Percentiles rank a stretch among this genome's conserved stretches.
These are phyloP conservation scores for Blastobotrys buckinghamii DNA, from an alignment of 1,139 yeast genomes.

Conservation along the genomic window DNA sequence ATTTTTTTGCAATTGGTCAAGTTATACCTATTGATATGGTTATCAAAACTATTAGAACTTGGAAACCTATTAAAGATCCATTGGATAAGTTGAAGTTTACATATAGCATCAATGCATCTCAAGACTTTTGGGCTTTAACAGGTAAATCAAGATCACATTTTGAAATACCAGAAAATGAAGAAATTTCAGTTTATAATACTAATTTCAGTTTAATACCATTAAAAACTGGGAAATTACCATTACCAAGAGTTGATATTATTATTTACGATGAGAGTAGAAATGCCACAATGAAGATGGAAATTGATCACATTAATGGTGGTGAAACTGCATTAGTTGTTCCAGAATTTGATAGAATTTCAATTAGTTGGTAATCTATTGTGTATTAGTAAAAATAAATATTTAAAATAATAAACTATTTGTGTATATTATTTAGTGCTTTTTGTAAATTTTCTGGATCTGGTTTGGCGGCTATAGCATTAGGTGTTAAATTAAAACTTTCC, in stretches of 20 bases:
- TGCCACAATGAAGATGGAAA: slow-evolving; percentile 45
- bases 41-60: slow-evolving; percentile 43
- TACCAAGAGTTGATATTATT: slow-evolving; percentile 59
- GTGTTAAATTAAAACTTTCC: slow-evolving; percentile 43
- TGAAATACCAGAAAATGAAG: slow-evolving; percentile 13
- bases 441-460: slow-evolving; percentile 66
- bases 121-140: slow-evolving; percentile 62
- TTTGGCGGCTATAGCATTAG: slow-evolving; percentile 59
- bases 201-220: slow-evolving; percentile 61
- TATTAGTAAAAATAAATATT: not conserved
- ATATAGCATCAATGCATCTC: slow-evolving; percentile 36
- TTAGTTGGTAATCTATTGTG: slow-evolving; percentile 41
- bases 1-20: slow-evolving; percentile 55
- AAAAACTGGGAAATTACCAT: slow-evolving; percentile 61
- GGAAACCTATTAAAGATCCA: slow-evolving; percentile 32
- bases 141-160: slow-evolving; percentile 54
- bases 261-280: slow-evolving; percentile 23
- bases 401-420: not conserved
- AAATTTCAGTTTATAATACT: slow-evolving; percentile 25
- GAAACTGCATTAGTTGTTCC: slow-evolving; percentile 72
- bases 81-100: slow-evolving; percentile 24
- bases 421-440: slow-evolving; percentile 29
- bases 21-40: slow-evolving; percentile 45
- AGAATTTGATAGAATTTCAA: slow-evolving; percentile 55
- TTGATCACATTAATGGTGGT: slow-evolving; percentile 59